Base-by-base conservation (phyloP, 306 rosid genomes). In the Mucuna pruriens region DNA sequence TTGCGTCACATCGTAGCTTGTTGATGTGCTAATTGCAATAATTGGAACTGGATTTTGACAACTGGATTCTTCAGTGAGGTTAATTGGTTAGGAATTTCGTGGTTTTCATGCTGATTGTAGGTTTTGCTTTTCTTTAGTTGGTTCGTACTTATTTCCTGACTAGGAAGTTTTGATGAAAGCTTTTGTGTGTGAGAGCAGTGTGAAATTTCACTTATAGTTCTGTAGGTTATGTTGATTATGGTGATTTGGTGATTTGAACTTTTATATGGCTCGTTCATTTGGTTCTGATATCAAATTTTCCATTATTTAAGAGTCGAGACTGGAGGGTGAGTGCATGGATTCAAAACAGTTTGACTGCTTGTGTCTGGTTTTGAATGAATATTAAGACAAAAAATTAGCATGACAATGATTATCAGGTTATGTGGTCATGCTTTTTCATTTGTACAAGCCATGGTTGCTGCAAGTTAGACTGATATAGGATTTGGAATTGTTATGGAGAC, bases 191-290 rank as follows among this genome's bases (percentile, higher is more conserved):
- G 25, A 80, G 60, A 16, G 23, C 33, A 20, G 58, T 60, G 71
- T 71, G 80, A 74, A 22, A 34, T 80, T 80, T 64, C 16, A 22
- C 39, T 34, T 54, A 20, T 42, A 29, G 26, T 23, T 67, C 34
- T 51, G 68, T 12, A 9, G 76, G 68, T 20, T 76, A 52, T 71
- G 82, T 39, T 75, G 62, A 42, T 80, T 68, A 49, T 58, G 74
- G 46, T 57, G 78, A 74, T 84, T 17, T 58, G 74, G 46, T 57
- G 78, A 74, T 84, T 17, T 57, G 40, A 66, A 74, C 10, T 74
- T 74, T 51, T 67, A 51, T 46, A 49, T 44, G 74, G 5, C 12
- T 26, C 33, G 65, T 60, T 83, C 61, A 6, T 38, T 29, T 74
- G 38, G 48, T 51, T 78, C 5, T 10, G 20, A 66, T 80, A 67